Evolutionary conservation across 1,284 basidiomycete species (phyloP).

Genomic region (Exsudoporus floridanus): DNA sequence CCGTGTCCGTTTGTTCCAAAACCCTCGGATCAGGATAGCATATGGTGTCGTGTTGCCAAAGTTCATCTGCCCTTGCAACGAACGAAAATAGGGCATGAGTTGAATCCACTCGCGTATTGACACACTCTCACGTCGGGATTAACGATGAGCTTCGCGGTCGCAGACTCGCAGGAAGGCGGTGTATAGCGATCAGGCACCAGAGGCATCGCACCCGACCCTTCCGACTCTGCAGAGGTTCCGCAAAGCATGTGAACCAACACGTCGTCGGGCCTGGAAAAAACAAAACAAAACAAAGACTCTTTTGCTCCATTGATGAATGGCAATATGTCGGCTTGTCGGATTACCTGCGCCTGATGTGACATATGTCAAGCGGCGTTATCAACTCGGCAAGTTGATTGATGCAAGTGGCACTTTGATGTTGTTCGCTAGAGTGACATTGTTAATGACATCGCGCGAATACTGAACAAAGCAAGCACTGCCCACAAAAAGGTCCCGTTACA

Average conservation of each 20-base stretch:
- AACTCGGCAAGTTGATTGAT: neutral
- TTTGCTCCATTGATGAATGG: neutral
- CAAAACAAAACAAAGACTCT: neutral
- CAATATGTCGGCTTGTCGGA: neutral
- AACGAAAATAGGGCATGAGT: neutral
- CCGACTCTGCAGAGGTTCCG: neutral
- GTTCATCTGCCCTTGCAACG: neutral
- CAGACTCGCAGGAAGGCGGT: neutral
- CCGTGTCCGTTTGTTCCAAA: neutral
- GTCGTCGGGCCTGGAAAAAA: too few relatives aligned
- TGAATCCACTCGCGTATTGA: neutral
- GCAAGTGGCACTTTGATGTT: neutral
- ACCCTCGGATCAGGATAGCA: neutral
- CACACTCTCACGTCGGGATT: neutral
- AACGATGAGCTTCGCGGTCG: neutral
- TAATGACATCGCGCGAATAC: neutral
- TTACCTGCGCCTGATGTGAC: neutral
- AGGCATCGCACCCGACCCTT: neutral
- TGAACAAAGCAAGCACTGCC: neutral
- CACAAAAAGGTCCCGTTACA: neutral
- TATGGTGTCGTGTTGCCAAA: neutral
- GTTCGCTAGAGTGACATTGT: neutral
- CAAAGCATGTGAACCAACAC: neutral
- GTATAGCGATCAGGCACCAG: neutral
- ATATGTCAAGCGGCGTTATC: neutral